Base-by-base conservation (phyloP, 2,329 filamentous ascomycete genomes). In the Xylariales sp. region DNA sequence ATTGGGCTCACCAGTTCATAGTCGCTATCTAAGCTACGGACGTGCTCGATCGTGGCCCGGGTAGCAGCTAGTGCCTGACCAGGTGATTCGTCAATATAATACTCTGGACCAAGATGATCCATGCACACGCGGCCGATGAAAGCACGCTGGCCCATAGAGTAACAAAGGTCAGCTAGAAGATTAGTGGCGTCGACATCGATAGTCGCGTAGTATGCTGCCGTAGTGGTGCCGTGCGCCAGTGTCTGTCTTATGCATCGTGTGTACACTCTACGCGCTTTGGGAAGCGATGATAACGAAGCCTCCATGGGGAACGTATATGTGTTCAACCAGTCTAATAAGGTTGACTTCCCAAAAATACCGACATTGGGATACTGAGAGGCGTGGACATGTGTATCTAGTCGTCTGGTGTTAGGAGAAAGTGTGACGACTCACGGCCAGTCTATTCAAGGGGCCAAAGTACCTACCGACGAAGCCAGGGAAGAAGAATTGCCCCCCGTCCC, bases 291-390 rank as follows among this genome's bases (percentile, higher is more conserved):
- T 67, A 97, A 89, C 9, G 91, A 94, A 0, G 90, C 85, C 80
- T 99, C 96, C 70, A 97, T 87, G 0, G 96, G 96, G 77, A 98
- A 99, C 0, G 96, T 99, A 83, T 99, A 98, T 16, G 86, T 96
- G 75, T 94, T 88, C 5, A 99, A 85, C 96, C 96, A 99, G 81
- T 96, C 91, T 14, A 99, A 87, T 39, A 99, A 89, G 0, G 95
- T 97, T 0, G 93, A 91, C 72, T 94, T 96, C 75, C 96, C 96
- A 78, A 98, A 98, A 71, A 99, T 91, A 67, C 96, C 96, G 1
- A 89, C 89, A 77, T 99, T 99, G 65, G 95, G 94, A 75, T 97
- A 97, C 82, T 99, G 96, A 0, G 94, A 88, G 8, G 96, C 96
- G 78, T 99, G 96, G 65, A 97, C 92, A 79, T 99, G 96, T 0